Base-by-base conservation (phyloP, 345 rosid species). In the Eucalyptus regnans region DNA sequence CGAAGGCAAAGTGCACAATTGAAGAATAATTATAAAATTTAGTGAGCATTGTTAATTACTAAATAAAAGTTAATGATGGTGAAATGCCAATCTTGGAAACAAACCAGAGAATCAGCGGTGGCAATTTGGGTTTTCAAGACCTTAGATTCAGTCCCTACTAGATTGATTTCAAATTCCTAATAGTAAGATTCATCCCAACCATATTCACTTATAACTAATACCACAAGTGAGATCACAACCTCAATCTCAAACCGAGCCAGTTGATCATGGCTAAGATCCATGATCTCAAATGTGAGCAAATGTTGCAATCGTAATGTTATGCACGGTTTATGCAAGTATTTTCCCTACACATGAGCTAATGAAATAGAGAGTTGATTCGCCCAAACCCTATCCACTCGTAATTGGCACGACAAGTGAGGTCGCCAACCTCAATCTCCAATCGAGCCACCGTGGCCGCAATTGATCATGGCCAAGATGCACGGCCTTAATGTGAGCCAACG, bases 361-460 rank as follows among this genome's bases (percentile, higher is more conserved):
- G 17, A 66, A 31, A 18, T 31, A 33, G 12, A 31, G 12, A 31
- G 43, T 31, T 68, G 80, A 31, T 17, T 68, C 4, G 18, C 46
- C 25, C 4, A 3, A 3, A 64, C 3, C 4, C 8, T 4, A 7
- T 27, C 25, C 15, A 6, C 31, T 60, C 31, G 31, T 27, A 27
- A 27, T 6, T 11, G 15, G 15, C 15, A 60, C 1, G 29, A 3
- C 31, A 5, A 60, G 68, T 68, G 43, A 71, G 81, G 46, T 62
- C 37, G 7, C 71, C 33, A 13, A 62, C 3, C 33, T 62, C 37
- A 62, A 62, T 64, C 3, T 64, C 3, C 8, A 17, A n/a, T 16
- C 1, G 0, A n/a, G 37, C 41, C 76, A 64, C 1, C 6, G 15
- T 0, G 4, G 3, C 0, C 16, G 0, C 20, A 7, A 64, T 7